These are phyloP conservation scores for Tritrichomonas foetus DNA, from an alignment of 208 protist species.

Conservation along the genomic window DNA sequence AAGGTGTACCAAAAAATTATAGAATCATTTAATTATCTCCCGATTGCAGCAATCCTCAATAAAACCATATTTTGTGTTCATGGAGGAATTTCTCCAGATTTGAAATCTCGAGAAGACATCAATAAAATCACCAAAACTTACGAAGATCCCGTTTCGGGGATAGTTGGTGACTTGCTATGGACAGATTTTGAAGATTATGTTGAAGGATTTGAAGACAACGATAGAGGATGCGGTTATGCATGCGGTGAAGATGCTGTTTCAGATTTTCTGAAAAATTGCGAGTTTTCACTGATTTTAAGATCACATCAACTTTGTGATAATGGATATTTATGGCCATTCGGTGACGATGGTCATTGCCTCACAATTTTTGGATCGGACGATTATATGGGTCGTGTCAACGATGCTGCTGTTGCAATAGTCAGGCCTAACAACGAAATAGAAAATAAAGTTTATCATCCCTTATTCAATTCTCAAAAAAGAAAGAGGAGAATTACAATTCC, in stretches of 20 bases:
- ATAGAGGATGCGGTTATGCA: neutral
- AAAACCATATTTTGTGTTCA: constrained; percentile 4
- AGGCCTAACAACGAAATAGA: too few species aligned
- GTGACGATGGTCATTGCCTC: neutral
- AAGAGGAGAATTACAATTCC: too few species aligned
- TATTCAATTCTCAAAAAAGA: too few species aligned
- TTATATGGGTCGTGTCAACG: neutral
- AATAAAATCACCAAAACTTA: neutral
- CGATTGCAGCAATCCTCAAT: constrained; percentile 8
- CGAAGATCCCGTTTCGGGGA: neutral
- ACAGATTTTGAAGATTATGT: neutral
- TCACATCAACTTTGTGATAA: neutral
- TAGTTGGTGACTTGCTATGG: constrained; percentile 15
- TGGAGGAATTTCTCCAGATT: neutral
- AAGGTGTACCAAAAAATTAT: neutral
- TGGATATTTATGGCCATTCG: neutral
- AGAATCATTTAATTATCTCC: neutral
- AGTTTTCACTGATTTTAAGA: neutral
- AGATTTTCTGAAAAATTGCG: neutral
- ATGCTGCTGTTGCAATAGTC: too few species aligned
- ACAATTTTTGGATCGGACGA: neutral
- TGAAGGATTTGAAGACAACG: neutral
- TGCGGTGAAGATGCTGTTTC: neutral
- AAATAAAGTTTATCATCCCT: too few species aligned
- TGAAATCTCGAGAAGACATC: neutral